Conservation (phyloP, 805 yeast species). For the Spathaspora arborariae region DNA sequence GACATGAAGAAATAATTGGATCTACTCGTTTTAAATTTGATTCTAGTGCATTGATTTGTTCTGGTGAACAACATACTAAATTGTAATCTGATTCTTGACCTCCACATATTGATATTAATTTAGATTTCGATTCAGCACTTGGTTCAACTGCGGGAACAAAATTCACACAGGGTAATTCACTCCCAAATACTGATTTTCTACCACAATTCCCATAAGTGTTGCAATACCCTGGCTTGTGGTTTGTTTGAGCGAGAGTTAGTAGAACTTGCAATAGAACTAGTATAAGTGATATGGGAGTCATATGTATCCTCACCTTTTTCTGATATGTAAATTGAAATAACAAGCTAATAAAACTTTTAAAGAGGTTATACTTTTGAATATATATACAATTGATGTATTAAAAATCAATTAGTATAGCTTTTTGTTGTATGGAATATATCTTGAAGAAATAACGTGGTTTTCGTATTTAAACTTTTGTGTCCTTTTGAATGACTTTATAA, state of each 20-base stretch:
- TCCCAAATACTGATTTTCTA: slow-evolving; percentile 72
- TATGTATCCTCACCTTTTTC: background rate
- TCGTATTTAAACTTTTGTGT: too few species aligned
- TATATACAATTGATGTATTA: background rate
- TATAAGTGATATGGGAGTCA: background rate
- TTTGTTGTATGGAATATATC: background rate
- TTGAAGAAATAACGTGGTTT: background rate
- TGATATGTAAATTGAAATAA: background rate
- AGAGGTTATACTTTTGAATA: background rate
- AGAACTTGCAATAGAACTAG: background rate
- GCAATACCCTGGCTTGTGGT: slow-evolving; percentile 44
- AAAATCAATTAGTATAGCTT: background rate
- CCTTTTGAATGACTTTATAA: too few species aligned
- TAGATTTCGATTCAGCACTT: slow-evolving; percentile 36
- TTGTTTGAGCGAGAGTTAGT: slow-evolving; percentile 1
- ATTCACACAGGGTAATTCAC: slow-evolving; percentile 74
- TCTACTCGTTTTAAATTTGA: slow-evolving; percentile 44
- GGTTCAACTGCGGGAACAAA: slow-evolving; percentile 48
- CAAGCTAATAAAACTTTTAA: background rate
- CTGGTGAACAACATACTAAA: slow-evolving; percentile 65
- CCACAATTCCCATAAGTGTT: slow-evolving; percentile 71
- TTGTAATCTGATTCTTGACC: slow-evolving; percentile 48
- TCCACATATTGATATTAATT: slow-evolving; percentile 68
- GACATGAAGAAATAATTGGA: slow-evolving; percentile 53
- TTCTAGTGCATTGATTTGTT: slow-evolving; percentile 55